Evolutionary conservation across 495 filamentous ascomycete genomes (phyloP).

Genomic region (Talaromyces stipitatus): DNA sequence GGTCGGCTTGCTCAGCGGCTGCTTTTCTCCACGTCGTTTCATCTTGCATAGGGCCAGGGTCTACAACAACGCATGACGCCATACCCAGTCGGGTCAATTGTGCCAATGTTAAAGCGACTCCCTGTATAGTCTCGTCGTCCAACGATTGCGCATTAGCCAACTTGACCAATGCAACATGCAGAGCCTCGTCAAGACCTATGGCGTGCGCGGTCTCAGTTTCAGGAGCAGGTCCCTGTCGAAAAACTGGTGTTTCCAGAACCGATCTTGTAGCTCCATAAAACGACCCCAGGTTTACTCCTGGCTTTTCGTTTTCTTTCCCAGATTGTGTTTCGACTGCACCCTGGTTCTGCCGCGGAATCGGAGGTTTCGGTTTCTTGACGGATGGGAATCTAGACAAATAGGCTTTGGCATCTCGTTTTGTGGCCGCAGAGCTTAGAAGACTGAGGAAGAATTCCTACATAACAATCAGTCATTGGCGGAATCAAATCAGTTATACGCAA

Average conservation of each 20-base stretch:
- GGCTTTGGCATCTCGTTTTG: slow-evolving; percentile 81
- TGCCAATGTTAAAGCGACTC: slow-evolving; percentile 73
- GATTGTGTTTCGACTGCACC: slow-evolving; percentile 11
- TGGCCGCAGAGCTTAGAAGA: slow-evolving; percentile 73
- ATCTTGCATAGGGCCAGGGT: slow-evolving; percentile 43
- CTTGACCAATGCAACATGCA: slow-evolving; percentile 84
- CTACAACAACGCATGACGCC: slow-evolving; percentile 72
- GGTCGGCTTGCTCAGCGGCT: slow-evolving; percentile 58
- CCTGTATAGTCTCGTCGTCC: slow-evolving; percentile 58
- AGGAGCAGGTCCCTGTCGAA: slow-evolving; percentile 37
- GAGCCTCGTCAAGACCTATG: slow-evolving; percentile 28
- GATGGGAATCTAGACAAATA: slow-evolving; percentile 67
- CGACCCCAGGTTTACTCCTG: slow-evolving; percentile 53
- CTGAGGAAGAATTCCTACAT: slow-evolving; percentile 76
- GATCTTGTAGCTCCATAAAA: slow-evolving; percentile 53
- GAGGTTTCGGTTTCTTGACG: slow-evolving; percentile 30
- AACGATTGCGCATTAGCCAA: slow-evolving; percentile 64
- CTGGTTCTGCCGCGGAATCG: slow-evolving; percentile 14
- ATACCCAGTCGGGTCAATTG: slow-evolving; percentile 78
- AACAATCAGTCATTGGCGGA: not conserved
- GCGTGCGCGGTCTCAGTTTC: slow-evolving; percentile 9
- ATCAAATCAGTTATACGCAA: not conserved
- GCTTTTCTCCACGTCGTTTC: slow-evolving; percentile 28
- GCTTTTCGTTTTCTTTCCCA: slow-evolving; percentile 16
- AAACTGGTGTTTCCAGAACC: slow-evolving; percentile 56